Base-by-base conservation (phyloP, 78 protist genomes). In the Bodo saltans region DNA sequence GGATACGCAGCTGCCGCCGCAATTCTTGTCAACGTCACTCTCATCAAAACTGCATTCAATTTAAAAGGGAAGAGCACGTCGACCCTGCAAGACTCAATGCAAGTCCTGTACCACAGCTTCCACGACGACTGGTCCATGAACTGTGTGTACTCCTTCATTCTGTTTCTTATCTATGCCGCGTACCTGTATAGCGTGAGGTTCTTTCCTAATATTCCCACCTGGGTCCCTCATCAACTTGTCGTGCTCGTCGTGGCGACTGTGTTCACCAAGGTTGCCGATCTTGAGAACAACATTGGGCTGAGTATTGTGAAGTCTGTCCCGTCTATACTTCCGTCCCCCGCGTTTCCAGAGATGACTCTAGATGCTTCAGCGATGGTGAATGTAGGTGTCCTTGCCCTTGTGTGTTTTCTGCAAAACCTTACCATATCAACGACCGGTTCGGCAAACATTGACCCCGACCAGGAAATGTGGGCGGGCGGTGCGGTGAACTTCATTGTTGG, bases 201-300 rank as follows among this genome's bases (percentile, higher is more conserved):
- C n/a, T 17, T 47, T 8, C 60, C 60, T 17, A 17, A 47, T 8
- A 17, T 47, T 8, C 60, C 60, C 8, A 47, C 60, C n/a, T 47
- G 76, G 82, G 33, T 41, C 88, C 69, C 92, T 29, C 88, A 86
- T 28, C 87, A 87, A 8, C 68, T 88, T 47, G 38, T 88, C 12
- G 86, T 88, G 23, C 88, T 88, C 30, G 70, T 83, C 0, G 0
- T 91, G 1, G 87, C 85, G 34, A 88, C 83, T n/a, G 32, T 88
- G 27, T 2, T 88, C 25, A 74, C 89, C 11, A 88, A 42, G 70
- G 35, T 75, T 1, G 21, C 83, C 29, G 25, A 81, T 2, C 73
- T 90, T 12, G 85, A 85, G 21, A n/a, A 82, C 27, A 38, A 68
- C 32, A 8, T 17, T 21, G 73, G 34, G 38, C 4, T 70, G 38